Percentiles rank a stretch among this genome's conserved stretches.
Conservation (phyloP, 495 filamentous ascomycete species). For the Lindgomyces ingoldianus region DNA sequence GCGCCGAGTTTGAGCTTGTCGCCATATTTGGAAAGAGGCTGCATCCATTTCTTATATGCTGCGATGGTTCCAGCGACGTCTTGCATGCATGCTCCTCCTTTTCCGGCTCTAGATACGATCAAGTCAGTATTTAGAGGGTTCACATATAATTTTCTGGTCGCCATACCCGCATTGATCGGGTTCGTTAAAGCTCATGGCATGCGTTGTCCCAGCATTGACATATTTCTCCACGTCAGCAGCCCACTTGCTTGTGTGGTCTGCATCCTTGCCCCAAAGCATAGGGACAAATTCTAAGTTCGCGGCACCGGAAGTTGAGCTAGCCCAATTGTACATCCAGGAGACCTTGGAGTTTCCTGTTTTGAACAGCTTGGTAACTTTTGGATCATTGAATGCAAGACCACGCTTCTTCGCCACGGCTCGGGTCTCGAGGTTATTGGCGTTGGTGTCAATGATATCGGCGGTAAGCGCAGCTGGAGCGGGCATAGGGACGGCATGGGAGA, state of each 20-base stretch:
- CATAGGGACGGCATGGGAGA: neutral
- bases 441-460: neutral
- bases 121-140: neutral
- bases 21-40: slow-evolving; percentile 12
- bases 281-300: slow-evolving; percentile 17
- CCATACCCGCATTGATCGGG: slow-evolving; percentile 28
- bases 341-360: neutral
- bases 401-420: slow-evolving; percentile 8
- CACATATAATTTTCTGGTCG: neutral
- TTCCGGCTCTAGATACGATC: slow-evolving; percentile 62
- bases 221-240: neutral
- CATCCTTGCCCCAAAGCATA: slow-evolving; percentile 4
- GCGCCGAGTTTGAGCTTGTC: slow-evolving; percentile 8
- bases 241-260: slow-evolving; percentile 6
- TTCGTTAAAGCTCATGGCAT: slow-evolving; percentile 23
- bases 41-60: neutral
- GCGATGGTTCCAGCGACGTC: neutral
- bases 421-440: neutral
- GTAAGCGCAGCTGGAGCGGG: neutral
- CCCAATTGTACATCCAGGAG: slow-evolving; percentile 31
- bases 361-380: neutral
- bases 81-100: slow-evolving; percentile 50
- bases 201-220: neutral
- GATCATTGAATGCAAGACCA: slow-evolving; percentile 27
- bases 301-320: slow-evolving; percentile 14